Evolutionary conservation across 768 basidiomycete species (phyloP), one percentile per base, ranked within the genome.

Genomic region (Chalciporus chontae): DNA sequence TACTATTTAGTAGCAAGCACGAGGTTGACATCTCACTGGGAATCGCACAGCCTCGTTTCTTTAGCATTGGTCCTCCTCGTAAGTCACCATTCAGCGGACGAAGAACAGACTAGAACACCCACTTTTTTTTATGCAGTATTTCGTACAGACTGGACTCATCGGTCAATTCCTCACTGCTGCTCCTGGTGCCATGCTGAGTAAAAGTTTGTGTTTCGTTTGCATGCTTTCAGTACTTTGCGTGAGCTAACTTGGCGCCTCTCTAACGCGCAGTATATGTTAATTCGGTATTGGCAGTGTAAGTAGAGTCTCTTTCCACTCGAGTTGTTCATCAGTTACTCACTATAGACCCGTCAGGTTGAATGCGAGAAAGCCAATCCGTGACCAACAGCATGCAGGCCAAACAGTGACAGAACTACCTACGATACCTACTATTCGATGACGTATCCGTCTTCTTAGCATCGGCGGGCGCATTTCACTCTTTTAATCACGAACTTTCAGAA

Each of bases 271-370:
- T 53, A 23, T 64, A 59, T 14, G 11, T 40, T 21, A 66, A 64
- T 24, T 66, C 59, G n/a, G 59, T 61, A 54, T 37, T 66, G 8
- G 40, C 56, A 11, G 59, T 64, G 63, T 64, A 41, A 53, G 63
- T 24, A 6, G 24, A 18, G 32, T 27, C 17, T n/a, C 8, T 21
- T 27, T 43, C 17, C n/a, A 19, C 9, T 10, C 2, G 5, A 15
- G 3, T 15, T 17, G n/a, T 37, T 17, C 26, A 2, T 5, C 19
- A 40, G 15, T 37, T 10, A 5, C 10, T 14, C 45, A n/a, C 54
- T 23, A 0, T 7, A 31, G 3, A 9, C 0, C 11, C 39, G 15
- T 6, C 21, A 61, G 59, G 27, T 13, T 61, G 40, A 61, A 61
- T 36, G 45, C 56, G 0, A 50, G 60, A 21, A 48, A 52, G 43